Conservation (phyloP, 768 basidiomycete genomes). For the Termitomyces sp. region DNA sequence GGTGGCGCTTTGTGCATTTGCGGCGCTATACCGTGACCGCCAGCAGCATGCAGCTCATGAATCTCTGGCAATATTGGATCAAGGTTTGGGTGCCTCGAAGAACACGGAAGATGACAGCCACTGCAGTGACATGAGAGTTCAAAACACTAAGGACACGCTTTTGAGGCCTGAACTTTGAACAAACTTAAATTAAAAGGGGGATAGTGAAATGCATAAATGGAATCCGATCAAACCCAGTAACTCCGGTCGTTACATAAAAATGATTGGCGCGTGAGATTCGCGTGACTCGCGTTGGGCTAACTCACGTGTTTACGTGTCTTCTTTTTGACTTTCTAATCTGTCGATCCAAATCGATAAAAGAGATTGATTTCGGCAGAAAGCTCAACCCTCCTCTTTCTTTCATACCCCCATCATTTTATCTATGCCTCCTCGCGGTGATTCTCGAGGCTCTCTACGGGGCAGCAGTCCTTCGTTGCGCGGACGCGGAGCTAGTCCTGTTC, state of each 20-base stretch:
- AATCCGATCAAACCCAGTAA: too few species aligned
- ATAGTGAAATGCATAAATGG: too few species aligned
- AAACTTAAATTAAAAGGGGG: not conserved
- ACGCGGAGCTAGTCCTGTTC: conserved; percentile 13
- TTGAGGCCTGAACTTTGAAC: too few species aligned
- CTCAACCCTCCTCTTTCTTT: conserved; percentile 2
- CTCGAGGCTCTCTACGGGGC: conserved; percentile 22
- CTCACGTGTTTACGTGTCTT: conserved; percentile 12
- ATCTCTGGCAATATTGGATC: not conserved
- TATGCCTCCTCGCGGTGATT: conserved; percentile 36
- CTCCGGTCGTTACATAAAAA: too few species aligned
- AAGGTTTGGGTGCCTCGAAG: not conserved
- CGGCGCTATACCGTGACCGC: not conserved
- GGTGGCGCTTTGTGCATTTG: conserved; percentile 2
- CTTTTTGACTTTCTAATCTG: conserved; percentile 9
- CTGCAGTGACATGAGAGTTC: not conserved
- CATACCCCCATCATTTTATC: conserved; percentile 9
- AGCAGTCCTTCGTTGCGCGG: conserved; percentile 9
- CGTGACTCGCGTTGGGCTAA: conserved; percentile 11
- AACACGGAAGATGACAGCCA: not conserved
- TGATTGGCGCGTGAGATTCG: not conserved
- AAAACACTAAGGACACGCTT: not conserved
- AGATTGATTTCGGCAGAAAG: conserved; percentile 3
- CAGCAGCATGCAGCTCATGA: conserved; percentile 1
- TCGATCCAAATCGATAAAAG: conserved; percentile 17